Evolutionary conservation across 805 yeast species (phyloP).

Genomic region (Blastobotrys americana): DNA sequence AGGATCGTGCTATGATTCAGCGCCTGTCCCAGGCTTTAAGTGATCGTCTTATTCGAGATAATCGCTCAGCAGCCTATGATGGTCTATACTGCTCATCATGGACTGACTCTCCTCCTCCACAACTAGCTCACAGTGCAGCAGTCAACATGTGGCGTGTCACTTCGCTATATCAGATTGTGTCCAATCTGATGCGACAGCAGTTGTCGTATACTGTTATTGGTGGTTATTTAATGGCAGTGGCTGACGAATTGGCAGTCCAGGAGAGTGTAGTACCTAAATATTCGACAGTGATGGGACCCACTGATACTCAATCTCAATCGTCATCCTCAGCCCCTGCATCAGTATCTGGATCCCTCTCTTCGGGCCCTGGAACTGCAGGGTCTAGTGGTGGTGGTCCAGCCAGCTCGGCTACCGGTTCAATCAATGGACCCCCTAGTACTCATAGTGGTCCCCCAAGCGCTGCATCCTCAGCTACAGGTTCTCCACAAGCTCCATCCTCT

Average conservation of each 20-base stretch:
- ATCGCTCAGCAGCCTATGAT: background rate
- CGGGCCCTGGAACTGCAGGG: too few relatives aligned
- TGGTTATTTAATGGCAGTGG: constrained; percentile 21
- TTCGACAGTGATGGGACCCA: background rate
- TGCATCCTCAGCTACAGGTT: background rate
- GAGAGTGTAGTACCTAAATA: background rate
- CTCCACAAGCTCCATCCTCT: background rate
- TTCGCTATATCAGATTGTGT: constrained; percentile 21
- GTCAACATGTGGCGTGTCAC: constrained; percentile 21
- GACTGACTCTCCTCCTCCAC: constrained; percentile 13
- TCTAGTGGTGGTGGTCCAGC: background rate
- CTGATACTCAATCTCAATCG: too few relatives aligned
- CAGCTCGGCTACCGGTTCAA: background rate
- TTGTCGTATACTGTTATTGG: constrained; percentile 14
- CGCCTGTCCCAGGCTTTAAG: constrained; percentile 7
- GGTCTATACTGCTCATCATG: constrained; percentile 9
- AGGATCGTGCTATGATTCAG: constrained; percentile 12
- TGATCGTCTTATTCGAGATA: constrained; percentile 6
- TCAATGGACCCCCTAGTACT: background rate
- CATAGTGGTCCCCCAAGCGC: background rate
- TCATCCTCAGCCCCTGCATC: background rate
- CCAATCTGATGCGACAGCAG: constrained; percentile 10
- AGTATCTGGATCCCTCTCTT: too few relatives aligned
- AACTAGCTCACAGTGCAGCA: constrained; percentile 16
- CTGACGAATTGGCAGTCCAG: constrained; percentile 19